Conservation (phyloP, 2,329 filamentous ascomycete species). For the Fusarium praegraminearum region DNA sequence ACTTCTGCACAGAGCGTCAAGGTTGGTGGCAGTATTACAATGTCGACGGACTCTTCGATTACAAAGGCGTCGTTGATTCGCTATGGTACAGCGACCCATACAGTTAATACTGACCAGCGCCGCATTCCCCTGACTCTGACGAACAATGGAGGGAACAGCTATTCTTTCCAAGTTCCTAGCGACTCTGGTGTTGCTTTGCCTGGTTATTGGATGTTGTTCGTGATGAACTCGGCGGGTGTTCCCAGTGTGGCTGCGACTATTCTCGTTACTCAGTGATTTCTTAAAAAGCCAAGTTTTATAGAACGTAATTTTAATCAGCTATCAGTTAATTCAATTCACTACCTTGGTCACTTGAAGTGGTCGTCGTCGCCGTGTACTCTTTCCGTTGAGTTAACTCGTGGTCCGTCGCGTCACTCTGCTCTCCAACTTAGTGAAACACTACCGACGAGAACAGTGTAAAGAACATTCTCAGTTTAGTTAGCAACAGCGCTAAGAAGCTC, state of each 20-base stretch:
- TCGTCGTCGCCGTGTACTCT: not conserved
- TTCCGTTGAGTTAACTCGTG: not conserved
- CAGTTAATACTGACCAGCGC: conserved; percentile 40
- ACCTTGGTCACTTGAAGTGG: not conserved
- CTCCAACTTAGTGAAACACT: not conserved
- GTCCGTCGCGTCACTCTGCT: not conserved
- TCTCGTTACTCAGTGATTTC: conserved; percentile 19
- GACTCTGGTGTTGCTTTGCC: conserved; percentile 33
- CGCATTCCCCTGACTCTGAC: conserved; percentile 21
- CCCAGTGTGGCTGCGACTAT: conserved; percentile 28
- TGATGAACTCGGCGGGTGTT: conserved; percentile 27
- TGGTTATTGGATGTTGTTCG: conserved; percentile 40
- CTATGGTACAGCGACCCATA: conserved; percentile 35
- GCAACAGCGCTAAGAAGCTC: not conserved
- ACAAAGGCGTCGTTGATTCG: conserved; percentile 23
- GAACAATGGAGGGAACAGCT: not conserved
- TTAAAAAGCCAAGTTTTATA: not conserved
- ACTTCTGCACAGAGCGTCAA: conserved; percentile 3
- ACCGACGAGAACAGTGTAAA: not conserved
- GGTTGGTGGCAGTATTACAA: conserved; percentile 6
- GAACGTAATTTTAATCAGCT: not conserved
- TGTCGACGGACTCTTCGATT: not conserved
- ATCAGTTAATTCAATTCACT: not conserved
- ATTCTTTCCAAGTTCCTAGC: conserved; percentile 19
- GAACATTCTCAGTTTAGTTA: not conserved